Evolutionary conservation across 129 eudicot species (phyloP).

Genomic region (Pittosporum tobira): DNA sequence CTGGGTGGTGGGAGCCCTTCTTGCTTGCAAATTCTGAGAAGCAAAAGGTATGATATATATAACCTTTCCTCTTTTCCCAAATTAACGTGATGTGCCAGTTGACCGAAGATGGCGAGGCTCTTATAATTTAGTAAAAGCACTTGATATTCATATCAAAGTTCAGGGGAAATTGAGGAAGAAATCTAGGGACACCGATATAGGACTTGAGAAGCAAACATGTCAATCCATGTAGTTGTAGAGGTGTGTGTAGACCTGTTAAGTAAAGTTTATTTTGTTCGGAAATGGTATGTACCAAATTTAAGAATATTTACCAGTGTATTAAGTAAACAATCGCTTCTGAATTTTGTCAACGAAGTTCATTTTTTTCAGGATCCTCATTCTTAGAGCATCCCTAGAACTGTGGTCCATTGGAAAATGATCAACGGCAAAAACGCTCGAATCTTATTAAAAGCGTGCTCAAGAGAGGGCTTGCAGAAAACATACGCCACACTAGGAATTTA

Average conservation of each 20-base stretch:
- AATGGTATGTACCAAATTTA: not conserved
- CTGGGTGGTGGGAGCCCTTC: conserved; percentile 89
- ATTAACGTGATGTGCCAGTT: not conserved
- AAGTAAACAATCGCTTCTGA: not conserved
- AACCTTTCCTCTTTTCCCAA: not conserved
- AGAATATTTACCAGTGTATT: not conserved
- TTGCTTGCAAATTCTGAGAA: conserved; percentile 44
- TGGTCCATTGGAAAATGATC: not conserved
- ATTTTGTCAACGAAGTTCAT: not conserved
- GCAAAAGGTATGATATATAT: conserved; percentile 35
- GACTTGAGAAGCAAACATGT: conserved; percentile 19
- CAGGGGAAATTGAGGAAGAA: conserved; percentile 7
- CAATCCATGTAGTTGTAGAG: conserved; percentile 6
- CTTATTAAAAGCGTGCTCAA: too few relatives aligned
- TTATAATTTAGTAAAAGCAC: conserved; percentile 4
- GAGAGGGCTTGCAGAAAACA: not conserved
- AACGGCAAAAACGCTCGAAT: too few relatives aligned
- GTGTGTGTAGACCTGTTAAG: conserved; percentile 19
- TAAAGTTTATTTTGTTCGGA: conserved; percentile 15
- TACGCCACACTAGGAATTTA: not conserved
- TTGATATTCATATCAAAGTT: conserved; percentile 11
- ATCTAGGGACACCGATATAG: conserved; percentile 9
- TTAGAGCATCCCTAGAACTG: not conserved
- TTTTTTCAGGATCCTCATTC: not conserved
- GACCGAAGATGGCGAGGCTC: not conserved